phyloP scores from a whole-genome alignment of 495 filamentous ascomycete genomes.

The Aspergillus taichungensis region DNA sequence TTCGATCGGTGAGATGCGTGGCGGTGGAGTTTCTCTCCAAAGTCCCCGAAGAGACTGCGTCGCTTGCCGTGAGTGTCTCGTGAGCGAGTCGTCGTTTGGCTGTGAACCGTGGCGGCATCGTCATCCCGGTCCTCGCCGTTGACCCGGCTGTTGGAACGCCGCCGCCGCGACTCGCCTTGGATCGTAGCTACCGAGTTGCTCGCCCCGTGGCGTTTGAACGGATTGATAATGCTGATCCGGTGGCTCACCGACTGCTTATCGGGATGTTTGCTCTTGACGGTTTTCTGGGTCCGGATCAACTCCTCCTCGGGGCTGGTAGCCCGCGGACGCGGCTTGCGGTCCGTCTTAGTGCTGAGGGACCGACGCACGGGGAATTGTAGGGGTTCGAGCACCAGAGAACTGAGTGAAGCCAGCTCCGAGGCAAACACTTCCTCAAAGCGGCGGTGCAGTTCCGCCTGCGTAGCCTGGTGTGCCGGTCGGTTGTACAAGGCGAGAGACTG shows the following conservation, averaged over 20 bases:
- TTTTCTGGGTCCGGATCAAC: conserved; percentile 25
- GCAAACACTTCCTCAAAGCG: conserved; percentile 42
- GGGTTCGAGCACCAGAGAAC: conserved; percentile 17
- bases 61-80: conserved; percentile 31
- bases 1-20: conserved; percentile 21
- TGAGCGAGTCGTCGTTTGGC: conserved; percentile 32
- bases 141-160: conserved; percentile 13
- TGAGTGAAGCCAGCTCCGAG: conserved; percentile 31
- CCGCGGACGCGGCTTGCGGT: conserved; percentile 20
- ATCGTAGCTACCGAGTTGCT: conserved; percentile 30
- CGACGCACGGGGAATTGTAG: conserved; percentile 20
- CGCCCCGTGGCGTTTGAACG: conserved; percentile 36
- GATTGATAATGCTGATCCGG: conserved; percentile 41
- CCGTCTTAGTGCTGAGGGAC: conserved; percentile 15
- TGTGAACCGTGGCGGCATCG: conserved; percentile 37
- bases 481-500: conserved; percentile 65
- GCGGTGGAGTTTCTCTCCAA: conserved; percentile 31
- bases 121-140: conserved; percentile 27
- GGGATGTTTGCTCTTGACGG: conserved; percentile 26
- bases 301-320: conserved; percentile 34
- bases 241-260: conserved; percentile 36
- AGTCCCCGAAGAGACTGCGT: conserved; percentile 37
- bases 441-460: conserved; percentile 44
- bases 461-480: conserved; percentile 50
- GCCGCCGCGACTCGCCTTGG: conserved; percentile 18